Evolutionary conservation across 2,329 filamentous ascomycete species (phyloP).

Genomic region (Teratosphaeria destructans): DNA sequence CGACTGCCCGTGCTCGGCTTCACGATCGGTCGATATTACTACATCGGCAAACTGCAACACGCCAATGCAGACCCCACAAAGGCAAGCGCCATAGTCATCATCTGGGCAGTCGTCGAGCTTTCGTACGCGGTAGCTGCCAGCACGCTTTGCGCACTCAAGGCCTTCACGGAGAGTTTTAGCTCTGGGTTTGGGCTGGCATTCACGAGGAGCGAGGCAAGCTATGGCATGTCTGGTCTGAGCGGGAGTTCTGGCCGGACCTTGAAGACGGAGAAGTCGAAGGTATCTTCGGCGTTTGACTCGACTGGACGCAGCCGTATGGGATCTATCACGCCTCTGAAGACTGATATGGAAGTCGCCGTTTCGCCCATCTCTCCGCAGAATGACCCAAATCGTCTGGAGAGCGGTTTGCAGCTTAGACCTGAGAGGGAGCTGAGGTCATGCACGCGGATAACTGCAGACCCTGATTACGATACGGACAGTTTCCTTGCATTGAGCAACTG

Average conservation of each 20-base stretch:
- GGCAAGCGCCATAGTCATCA: constrained; percentile 22
- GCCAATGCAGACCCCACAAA: constrained; percentile 22
- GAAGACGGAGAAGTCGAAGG: constrained; percentile 9
- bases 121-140: constrained; percentile 32
- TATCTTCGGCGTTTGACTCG: background rate
- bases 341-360: background rate
- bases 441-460: constrained; percentile 11
- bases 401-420: constrained; percentile 10
- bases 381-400: background rate
- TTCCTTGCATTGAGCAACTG: constrained; percentile 9
- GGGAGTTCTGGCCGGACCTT: constrained; percentile 7
- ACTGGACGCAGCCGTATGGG: constrained; percentile 2
- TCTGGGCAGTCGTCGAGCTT: constrained; percentile 30
- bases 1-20: constrained; percentile 27
- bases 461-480: background rate
- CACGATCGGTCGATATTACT: constrained; percentile 26
- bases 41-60: constrained; percentile 19
- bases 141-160: constrained; percentile 33
- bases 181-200: constrained; percentile 29
- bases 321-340: constrained; percentile 1
- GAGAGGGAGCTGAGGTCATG: constrained; percentile 6
- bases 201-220: constrained; percentile 18
- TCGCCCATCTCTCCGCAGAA: background rate
- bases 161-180: constrained; percentile 32
- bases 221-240: constrained; percentile 18